Conservation (phyloP, 169 alveolate species). For the Besnoitia besnoiti region DNA sequence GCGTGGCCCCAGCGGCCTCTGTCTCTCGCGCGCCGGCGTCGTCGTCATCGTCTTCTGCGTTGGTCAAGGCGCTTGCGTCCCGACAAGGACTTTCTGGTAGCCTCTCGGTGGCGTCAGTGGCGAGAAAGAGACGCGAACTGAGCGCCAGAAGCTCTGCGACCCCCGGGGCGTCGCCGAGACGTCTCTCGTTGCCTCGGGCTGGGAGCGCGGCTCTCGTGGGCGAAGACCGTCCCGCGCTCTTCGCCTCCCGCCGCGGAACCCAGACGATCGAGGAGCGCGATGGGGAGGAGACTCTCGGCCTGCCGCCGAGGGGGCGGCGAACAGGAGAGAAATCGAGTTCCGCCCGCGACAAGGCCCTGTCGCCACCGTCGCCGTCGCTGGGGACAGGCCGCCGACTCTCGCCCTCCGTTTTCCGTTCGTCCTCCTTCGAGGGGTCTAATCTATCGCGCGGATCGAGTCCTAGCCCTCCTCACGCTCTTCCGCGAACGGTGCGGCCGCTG, state of each 20-base stretch:
- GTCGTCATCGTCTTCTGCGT: not conserved
- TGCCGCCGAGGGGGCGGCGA: not conserved
- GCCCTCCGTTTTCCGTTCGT: not conserved
- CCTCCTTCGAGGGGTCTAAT: not conserved
- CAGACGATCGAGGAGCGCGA: not conserved
- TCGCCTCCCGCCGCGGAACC: not conserved
- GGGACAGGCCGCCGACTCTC: not conserved
- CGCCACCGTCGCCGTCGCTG: too few species aligned
- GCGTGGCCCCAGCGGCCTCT: not conserved
- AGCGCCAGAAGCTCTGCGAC: not conserved
- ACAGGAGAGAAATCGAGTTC: not conserved
- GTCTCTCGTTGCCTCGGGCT: not conserved
- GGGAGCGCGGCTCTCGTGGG: not conserved
- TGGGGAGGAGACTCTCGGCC: not conserved
- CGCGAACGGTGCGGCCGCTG: not conserved
- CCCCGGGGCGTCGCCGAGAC: not conserved
- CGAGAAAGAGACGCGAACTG: too few species aligned
- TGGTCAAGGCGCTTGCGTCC: not conserved
- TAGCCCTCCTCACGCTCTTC: not conserved
- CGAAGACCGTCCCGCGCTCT: too few species aligned
- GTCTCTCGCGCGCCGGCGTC: not conserved
- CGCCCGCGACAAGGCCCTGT: not conserved
- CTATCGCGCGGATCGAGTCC: too few species aligned
- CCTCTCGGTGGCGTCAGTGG: too few species aligned
- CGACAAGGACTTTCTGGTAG: too few species aligned